Percentiles rank a stretch among this genome's conserved stretches.
Evolutionary conservation across 1,139 yeast species (phyloP).

Genomic region (Groenewaldozyma sp.): DNA sequence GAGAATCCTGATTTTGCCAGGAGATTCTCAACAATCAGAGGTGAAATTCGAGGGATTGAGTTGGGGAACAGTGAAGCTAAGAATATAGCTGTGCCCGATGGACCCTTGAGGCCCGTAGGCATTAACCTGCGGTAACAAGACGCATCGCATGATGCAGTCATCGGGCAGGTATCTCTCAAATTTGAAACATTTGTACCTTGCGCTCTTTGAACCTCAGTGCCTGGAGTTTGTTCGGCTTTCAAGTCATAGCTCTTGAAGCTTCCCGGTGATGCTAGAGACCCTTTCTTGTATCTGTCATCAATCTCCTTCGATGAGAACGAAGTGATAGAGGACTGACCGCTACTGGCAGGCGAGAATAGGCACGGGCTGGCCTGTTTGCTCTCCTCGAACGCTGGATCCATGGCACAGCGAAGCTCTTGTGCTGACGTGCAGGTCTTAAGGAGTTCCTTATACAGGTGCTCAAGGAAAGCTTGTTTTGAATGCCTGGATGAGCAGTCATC

Average conservation of each 20-base stretch:
- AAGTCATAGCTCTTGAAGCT: no score
- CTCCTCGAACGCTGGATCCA: no score
- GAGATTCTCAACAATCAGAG: slow-evolving; percentile 9
- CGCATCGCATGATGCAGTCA: not conserved
- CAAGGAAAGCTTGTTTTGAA: not conserved
- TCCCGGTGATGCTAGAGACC: not conserved
- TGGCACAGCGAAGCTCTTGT: no score
- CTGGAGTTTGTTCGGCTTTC: no score
- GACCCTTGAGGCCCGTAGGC: not conserved
- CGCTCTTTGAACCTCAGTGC: no score
- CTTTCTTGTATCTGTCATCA: not conserved
- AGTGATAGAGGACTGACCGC: not conserved
- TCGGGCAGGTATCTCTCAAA: no score
- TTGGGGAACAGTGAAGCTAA: slow-evolving; percentile 12
- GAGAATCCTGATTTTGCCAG: slow-evolving; percentile 8
- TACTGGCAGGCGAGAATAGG: no score
- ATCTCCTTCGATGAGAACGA: slow-evolving; percentile 1
- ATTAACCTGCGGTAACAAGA: not conserved
- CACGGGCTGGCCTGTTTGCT: no score
- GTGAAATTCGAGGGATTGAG: slow-evolving; percentile 11
- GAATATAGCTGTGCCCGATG: slow-evolving; percentile 8
- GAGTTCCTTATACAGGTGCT: not conserved
- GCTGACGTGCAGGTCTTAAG: not conserved
- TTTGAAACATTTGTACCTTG: no score
- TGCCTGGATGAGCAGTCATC: not conserved